Conservation (phyloP, 352 stramenopile genomes). For the Phytophthora rubi region DNA sequence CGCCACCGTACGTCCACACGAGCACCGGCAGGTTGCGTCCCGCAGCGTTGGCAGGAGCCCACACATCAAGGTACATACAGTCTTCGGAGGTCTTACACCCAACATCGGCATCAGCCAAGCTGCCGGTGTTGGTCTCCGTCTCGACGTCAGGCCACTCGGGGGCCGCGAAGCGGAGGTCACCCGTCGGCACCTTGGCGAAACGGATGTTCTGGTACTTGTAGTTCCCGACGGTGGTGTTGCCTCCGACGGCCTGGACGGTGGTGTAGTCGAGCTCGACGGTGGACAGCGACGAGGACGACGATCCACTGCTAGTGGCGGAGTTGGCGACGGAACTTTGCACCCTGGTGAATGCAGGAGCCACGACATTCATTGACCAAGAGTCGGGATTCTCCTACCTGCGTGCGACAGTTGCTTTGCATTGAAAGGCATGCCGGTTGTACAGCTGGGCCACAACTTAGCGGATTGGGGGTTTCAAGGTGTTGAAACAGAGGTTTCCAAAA, state of each 20-base stretch:
- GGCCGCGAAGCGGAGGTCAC: conserved; percentile 33
- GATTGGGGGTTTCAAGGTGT: too few species aligned
- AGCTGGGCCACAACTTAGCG: too few species aligned
- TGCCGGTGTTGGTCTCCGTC: conserved; percentile 34
- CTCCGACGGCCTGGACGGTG: conserved; percentile 28
- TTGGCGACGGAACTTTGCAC: conserved; percentile 3
- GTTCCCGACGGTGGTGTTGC: conserved; percentile 37
- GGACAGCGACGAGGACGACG: conserved; percentile 16
- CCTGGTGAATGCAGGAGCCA: conserved; percentile 9
- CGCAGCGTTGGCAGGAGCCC: conserved; percentile 21
- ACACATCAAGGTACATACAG: conserved; percentile 41
- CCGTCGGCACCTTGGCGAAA: conserved; percentile 32
- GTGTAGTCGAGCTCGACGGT: conserved; percentile 36
- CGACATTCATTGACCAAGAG: not conserved
- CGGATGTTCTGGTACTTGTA: conserved; percentile 49
- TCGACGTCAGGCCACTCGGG: conserved; percentile 27
- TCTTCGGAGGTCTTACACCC: conserved; percentile 9
- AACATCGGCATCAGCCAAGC: conserved; percentile 31
- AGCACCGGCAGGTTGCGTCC: conserved; percentile 40
- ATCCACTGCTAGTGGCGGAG: conserved; percentile 4
- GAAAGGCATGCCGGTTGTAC: too few species aligned
- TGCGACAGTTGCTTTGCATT: too few species aligned
- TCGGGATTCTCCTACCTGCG: too few species aligned
- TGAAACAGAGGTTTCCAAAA: too few species aligned
- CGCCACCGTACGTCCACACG: conserved; percentile 41